Evolutionary conservation across 73 alveolate species (phyloP).

Genomic region (Blepharisma stoltei): DNA sequence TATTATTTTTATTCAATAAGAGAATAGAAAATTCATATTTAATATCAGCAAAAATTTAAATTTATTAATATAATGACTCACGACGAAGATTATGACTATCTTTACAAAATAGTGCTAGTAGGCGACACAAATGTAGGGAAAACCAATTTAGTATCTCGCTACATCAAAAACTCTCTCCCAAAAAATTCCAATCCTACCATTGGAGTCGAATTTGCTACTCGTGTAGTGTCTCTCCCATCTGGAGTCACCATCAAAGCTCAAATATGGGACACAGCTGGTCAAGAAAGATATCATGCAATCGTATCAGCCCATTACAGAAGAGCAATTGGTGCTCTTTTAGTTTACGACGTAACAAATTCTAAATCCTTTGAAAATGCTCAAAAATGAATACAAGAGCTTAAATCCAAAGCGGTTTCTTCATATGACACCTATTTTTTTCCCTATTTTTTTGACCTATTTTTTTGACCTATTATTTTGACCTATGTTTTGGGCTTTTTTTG

Average conservation of each 20-base stretch:
- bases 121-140: constrained; percentile 61
- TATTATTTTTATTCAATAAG: too few relatives aligned
- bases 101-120: constrained; percentile 46
- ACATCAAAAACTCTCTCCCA: constrained; percentile 43
- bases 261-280: constrained; percentile 93
- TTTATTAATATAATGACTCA: too few relatives aligned
- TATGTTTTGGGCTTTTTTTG: too few relatives aligned
- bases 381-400: constrained; percentile 61
- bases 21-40: too few relatives aligned
- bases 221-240: not conserved
- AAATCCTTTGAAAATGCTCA: constrained; percentile 54
- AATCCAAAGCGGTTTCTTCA: constrained; percentile 62
- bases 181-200: constrained; percentile 28
- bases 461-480: too few relatives aligned
- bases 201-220: constrained; percentile 35
- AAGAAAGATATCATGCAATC: constrained; percentile 71
- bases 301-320: constrained; percentile 79
- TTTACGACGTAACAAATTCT: constrained; percentile 63
- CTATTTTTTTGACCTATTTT: too few relatives aligned
- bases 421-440: too few relatives aligned
- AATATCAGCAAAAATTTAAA: too few relatives aligned
- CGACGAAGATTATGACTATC: constrained; percentile 30
- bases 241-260: constrained; percentile 57
- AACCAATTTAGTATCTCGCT: constrained; percentile 42
- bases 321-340: constrained; percentile 79